Evolutionary conservation across 2,329 filamentous ascomycete species (phyloP).

Genomic region (Talaromyces sp.): DNA sequence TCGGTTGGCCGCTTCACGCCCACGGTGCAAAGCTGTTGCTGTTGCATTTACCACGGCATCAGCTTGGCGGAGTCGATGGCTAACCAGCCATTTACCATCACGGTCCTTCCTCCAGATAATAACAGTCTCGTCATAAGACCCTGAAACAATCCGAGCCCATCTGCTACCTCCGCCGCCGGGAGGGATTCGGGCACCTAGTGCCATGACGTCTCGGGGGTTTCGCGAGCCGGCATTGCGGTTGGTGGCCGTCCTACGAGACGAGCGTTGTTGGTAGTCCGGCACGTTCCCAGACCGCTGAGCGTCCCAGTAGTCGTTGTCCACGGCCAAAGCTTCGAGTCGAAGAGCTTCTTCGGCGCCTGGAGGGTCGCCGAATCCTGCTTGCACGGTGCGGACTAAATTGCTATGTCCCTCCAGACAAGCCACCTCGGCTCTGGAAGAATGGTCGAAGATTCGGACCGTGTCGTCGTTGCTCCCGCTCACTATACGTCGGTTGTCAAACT

Average conservation of each 20-base stretch:
- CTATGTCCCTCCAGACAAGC: slow-evolving; percentile 78
- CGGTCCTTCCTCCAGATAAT: slow-evolving; percentile 89
- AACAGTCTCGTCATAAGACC: slow-evolving; percentile 92
- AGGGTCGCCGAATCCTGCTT: slow-evolving; percentile 88
- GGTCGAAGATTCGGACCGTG: slow-evolving; percentile 92
- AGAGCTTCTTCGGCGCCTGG: slow-evolving; percentile 75
- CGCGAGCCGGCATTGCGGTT: slow-evolving; percentile 64
- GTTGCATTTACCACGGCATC: slow-evolving; percentile 42
- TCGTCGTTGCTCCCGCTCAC: slow-evolving; percentile 96
- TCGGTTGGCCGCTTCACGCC: slow-evolving; percentile 11
- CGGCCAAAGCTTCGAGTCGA: slow-evolving; percentile 63
- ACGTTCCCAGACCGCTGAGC: slow-evolving; percentile 46
- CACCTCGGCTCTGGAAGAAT: slow-evolving; percentile 78
- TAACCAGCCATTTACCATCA: slow-evolving; percentile 78
- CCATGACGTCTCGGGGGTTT: slow-evolving; percentile 66
- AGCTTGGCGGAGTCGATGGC: slow-evolving; percentile 66
- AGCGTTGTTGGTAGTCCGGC: slow-evolving; percentile 37
- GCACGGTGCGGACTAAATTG: slow-evolving; percentile 86
- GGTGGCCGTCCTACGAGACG: background rate
- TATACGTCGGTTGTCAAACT: slow-evolving; percentile 89
- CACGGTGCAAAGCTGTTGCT: slow-evolving; percentile 6
- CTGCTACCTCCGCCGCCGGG: slow-evolving; percentile 84
- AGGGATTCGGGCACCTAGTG: slow-evolving; percentile 79
- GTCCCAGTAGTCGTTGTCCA: slow-evolving; percentile 69
- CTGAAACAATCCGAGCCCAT: slow-evolving; percentile 93